Percentiles rank a stretch among this genome's conserved stretches.
Conservation (phyloP, 805 yeast genomes). For the Lachancea kluyveri region DNA sequence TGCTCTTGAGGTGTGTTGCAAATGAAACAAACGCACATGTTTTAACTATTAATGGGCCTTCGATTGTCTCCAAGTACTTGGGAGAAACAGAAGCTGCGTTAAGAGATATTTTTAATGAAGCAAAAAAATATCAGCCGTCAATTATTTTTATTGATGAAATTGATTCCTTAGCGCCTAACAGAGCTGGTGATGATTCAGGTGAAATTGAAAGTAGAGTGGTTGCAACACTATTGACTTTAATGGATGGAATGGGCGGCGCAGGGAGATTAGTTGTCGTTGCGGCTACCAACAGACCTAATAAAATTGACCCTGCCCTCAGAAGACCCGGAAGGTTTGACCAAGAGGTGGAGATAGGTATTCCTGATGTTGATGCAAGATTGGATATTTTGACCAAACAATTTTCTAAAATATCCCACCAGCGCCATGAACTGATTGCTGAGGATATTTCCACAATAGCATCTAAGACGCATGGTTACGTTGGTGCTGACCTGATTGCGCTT, state of each 20-base stretch:
- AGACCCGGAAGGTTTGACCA: conserved; percentile 88
- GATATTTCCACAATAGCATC: conserved; percentile 61
- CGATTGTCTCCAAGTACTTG: conserved; percentile 83
- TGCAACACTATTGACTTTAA: conserved; percentile 74
- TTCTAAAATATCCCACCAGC: conserved; percentile 34
- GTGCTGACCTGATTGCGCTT: conserved; percentile 87
- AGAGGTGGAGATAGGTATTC: conserved; percentile 86
- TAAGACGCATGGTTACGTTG: conserved; percentile 94
- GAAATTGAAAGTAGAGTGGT: conserved; percentile 89
- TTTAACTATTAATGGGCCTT: conserved; percentile 80
- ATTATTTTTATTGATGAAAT: conserved; percentile 88
- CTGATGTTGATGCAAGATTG: conserved; percentile 73
- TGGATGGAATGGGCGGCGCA: conserved; percentile 69
- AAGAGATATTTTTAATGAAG: conserved; percentile 80
- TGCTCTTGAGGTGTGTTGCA: conserved; percentile 79
- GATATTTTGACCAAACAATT: conserved; percentile 68
- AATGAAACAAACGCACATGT: conserved; percentile 76
- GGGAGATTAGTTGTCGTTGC: conserved; percentile 65
- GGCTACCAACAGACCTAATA: conserved; percentile 67
- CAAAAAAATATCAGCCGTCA: conserved; percentile 77
- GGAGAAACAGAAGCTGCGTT: conserved; percentile 91
- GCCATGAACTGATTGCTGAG: conserved; percentile 44
- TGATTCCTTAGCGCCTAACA: conserved; percentile 83
- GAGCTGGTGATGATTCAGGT: conserved; percentile 79
- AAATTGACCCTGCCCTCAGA: conserved; percentile 65